Conservation (phyloP, 2,329 filamentous ascomycete species). For the Hymenoscyphus repandus region DNA sequence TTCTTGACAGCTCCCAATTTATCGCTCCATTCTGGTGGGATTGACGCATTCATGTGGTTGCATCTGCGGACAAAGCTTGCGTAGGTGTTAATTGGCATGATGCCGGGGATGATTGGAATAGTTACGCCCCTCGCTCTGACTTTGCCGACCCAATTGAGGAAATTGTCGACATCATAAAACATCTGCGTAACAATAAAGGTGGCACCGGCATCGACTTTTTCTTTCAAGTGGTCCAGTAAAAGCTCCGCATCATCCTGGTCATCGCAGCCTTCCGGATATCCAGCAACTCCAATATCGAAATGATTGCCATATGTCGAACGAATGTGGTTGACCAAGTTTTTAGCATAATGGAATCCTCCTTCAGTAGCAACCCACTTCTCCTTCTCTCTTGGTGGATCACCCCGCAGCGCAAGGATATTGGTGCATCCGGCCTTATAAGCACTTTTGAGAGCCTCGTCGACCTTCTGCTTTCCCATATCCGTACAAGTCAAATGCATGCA, state of each 20-base stretch:
- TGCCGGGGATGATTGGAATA: conserved; percentile 78
- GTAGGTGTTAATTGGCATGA: conserved; percentile 94
- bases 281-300: conserved; percentile 96
- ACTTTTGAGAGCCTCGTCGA: conserved; percentile 79
- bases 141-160: conserved; percentile 83
- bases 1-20: conserved; percentile 91
- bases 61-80: conserved; percentile 86
- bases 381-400: conserved; percentile 88
- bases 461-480: conserved; percentile 90
- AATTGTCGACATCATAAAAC: conserved; percentile 98
- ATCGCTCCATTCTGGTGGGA: conserved; percentile 76
- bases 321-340: conserved; percentile 77
- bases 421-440: conserved; percentile 95
- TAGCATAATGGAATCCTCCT: conserved; percentile 84
- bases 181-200: conserved; percentile 97
- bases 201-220: conserved; percentile 92
- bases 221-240: conserved; percentile 87
- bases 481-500: conserved; percentile 99
- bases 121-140: conserved; percentile 80
- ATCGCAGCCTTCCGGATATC: conserved; percentile 92
- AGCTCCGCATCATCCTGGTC: conserved; percentile 83
- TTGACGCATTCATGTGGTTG: conserved; percentile 81
- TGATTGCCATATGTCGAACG: conserved; percentile 74
- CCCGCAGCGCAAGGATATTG: conserved; percentile 90
- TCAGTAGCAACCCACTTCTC: conserved; percentile 90